Evolutionary conservation across 1,284 basidiomycete species (phyloP), one percentile per base, ranked within the genome.

Genomic region (Trametes versicolor): DNA sequence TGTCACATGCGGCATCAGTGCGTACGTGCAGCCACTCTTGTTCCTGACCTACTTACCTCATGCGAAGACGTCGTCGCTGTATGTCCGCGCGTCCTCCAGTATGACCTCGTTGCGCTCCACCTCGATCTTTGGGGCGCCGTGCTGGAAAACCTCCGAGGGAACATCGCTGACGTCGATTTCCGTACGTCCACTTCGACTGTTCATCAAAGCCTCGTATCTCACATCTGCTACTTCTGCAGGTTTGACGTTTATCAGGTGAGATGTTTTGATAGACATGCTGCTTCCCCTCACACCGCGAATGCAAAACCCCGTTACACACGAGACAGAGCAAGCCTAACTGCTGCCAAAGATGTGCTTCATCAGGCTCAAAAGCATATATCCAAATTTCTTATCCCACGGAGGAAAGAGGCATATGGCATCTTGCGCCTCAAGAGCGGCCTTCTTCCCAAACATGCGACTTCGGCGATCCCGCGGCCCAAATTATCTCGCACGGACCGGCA

Each of bases 71-170:
- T 25, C 47, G 8, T 25, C 47, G 10, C 25, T 10, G 25, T 50
- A 50, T 32, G 10, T 32, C 48, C 48, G 48, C 48, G 12, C 43
- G 15, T n/a, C 19, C 41, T 43, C 41, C 41, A 17, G 3, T n/a
- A 17, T 43, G 41, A 43, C 41, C 41, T 43, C 41, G 41, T 8
- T n/a, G 41, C 6, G 19, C 48, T 50, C 48, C 48, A 50, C 48
- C 25, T 27, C 48, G 27, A 50, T 50, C 25, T 50, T 32, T 32
- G 27, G 48, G 48, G 48, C 29, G n/a, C 25, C 48, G 6, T 3
- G 3, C 1, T 13, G 17, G 12, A 50, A 29, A 29, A 29, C 48
- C 48, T 29, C 48, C 48, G 25, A 17, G 13, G 32, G 4, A 50
- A 19, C 25, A 43, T 43, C 41, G n/a, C 41, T 29, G 48, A n/a